phyloP scores from a whole-genome alignment of 306 rosid genomes.

The Dryas alaskensis region DNA sequence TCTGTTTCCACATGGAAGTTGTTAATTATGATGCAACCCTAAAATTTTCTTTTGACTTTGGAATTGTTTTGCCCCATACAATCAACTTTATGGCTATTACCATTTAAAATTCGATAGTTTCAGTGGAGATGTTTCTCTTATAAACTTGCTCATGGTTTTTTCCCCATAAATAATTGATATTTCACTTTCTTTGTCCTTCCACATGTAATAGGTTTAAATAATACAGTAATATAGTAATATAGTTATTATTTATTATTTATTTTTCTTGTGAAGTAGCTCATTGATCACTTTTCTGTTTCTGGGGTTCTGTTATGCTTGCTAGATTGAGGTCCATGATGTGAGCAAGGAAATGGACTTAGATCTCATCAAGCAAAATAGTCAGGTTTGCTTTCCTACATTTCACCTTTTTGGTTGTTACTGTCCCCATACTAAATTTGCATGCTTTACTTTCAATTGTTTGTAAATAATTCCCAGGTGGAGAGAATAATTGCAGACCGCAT shows the following conservation, averaged over 20 bases:
- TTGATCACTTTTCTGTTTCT: slow-evolving; percentile 13
- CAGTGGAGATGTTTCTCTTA: neutral
- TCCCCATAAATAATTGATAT: neutral
- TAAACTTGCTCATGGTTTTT: neutral
- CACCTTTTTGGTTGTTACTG: slow-evolving; percentile 11
- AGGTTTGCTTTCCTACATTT: slow-evolving; percentile 53
- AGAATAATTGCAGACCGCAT: slow-evolving; percentile 88
- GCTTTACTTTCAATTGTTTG: neutral
- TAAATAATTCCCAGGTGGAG: slow-evolving; percentile 62
- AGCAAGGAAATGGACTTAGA: slow-evolving; percentile 99
- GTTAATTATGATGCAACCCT: neutral
- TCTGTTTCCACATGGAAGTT: neutral
- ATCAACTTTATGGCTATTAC: neutral
- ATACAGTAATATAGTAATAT: too few species aligned
- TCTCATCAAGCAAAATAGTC: slow-evolving; percentile 96
- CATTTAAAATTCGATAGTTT: neutral
- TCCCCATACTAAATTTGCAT: neutral
- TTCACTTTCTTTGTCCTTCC: neutral
- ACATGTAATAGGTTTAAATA: neutral
- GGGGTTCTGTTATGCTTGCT: slow-evolving; percentile 22
- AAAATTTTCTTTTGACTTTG: neutral
- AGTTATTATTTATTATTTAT: neutral
- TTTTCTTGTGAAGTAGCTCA: neutral
- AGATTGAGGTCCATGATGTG: slow-evolving; percentile 98
- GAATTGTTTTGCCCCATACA: neutral